Evolutionary conservation across 139 green algal species (phyloP), one percentile per base, ranked within the genome.

Genomic region (Chlorokybus atmophyticus): DNA sequence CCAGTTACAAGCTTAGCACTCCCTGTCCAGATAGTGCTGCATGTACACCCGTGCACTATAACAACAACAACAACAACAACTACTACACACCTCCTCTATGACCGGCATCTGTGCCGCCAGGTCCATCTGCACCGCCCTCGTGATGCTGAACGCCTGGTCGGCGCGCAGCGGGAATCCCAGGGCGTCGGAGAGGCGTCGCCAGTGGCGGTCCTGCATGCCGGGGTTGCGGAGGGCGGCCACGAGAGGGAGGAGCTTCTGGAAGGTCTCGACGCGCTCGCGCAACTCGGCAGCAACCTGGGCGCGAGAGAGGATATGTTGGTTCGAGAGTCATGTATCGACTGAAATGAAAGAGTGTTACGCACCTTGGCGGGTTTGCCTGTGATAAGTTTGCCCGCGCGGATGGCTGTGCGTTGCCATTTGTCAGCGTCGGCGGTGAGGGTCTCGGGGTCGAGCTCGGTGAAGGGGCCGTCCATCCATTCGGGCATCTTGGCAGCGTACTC

Each of bases 31-130:
- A n/a, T n/a, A n/a, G n/a, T n/a, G n/a, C 17, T 44, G 17, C 38
- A 44, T 44, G 17, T 44, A 17, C 14, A 44, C 17, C 38, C 38
- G 38, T 21, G 38, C 38, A 44, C 14, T n/a, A n/a, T n/a, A n/a
- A n/a, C n/a, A n/a, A n/a, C n/a, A n/a, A n/a, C n/a, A n/a, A n/a
- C n/a, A n/a, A n/a, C n/a, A n/a, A n/a, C n/a, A n/a, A n/a, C n/a
- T n/a, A n/a, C n/a, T n/a, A n/a, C n/a, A n/a, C n/a, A 55, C 40
- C 60, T 87, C 80, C 67, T 87, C 80, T 21, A 90, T 75, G 3
- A 59, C 50, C 29, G 54, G 49, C 32, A 87, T 58, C 55, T 81
- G 60, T 35, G 71, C 60, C 24, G 62, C 62, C 55, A 90, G 78
- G 17, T 75, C 70, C 55, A 84, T 64, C 60, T 82, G 69, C 60